Conservation (phyloP, 306 rosid genomes). For the Adenanthera pavonina region DNA sequence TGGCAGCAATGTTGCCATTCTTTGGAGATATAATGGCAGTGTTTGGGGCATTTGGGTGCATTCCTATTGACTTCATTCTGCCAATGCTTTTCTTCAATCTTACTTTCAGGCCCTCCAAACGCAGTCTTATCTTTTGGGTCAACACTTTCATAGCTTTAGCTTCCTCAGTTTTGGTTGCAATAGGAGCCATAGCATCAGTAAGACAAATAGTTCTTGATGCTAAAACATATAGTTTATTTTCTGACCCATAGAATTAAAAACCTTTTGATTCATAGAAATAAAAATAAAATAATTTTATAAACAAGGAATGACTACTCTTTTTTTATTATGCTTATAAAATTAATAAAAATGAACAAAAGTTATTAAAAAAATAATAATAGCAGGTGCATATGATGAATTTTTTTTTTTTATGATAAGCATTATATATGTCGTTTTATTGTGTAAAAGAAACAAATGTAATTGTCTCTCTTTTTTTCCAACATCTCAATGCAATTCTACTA, state of each 20-base stretch:
- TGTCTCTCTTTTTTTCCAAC: too few relatives aligned
- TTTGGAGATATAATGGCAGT: conserved; percentile 81
- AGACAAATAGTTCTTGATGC: conserved; percentile 80
- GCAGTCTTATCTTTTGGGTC: conserved; percentile 56
- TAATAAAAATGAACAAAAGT: too few relatives aligned
- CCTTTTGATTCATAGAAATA: too few relatives aligned
- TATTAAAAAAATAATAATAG: too few relatives aligned
- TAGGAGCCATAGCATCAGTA: conserved; percentile 76
- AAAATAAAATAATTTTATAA: too few relatives aligned
- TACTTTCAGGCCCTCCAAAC: conserved; percentile 81
- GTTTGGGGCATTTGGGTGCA: conserved; percentile 79
- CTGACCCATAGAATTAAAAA: conserved; percentile 40
- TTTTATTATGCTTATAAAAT: too few relatives aligned
- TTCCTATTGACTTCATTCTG: conserved; percentile 82
- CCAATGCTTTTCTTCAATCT: conserved; percentile 78
- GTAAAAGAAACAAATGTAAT: too few relatives aligned
- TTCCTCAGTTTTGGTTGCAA: conserved; percentile 54
- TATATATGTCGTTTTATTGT: too few relatives aligned
- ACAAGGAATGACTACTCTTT: too few relatives aligned
- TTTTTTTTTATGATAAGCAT: too few relatives aligned
- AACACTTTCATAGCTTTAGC: conserved; percentile 61
- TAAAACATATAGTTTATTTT: conserved; percentile 61
- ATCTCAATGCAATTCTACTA: too few relatives aligned
- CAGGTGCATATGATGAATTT: too few relatives aligned
- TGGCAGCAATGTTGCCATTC: conserved; percentile 90